A percentile compares a stretch with the other conserved stretches of the same genome.
These are phyloP conservation scores for Eucalyptus curtisii DNA, from an alignment of 345 rosid genomes.

Conservation along the genomic window DNA sequence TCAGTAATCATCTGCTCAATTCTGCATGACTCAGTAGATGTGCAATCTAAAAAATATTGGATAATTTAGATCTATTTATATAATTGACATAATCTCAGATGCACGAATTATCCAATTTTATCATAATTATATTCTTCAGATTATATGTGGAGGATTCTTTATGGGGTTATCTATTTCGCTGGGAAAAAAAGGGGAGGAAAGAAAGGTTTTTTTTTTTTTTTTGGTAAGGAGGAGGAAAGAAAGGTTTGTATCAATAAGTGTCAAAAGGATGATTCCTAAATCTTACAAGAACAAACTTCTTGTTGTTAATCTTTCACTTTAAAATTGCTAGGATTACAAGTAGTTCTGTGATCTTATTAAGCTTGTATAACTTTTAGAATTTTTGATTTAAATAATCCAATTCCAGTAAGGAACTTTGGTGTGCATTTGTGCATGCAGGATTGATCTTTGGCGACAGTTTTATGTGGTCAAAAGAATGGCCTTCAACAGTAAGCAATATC, in stretches of 20 bases:
- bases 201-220: no score
- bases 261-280: not conserved
- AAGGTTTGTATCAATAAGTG: not conserved
- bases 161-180: not conserved
- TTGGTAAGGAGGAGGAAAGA: not conserved
- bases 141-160: not conserved
- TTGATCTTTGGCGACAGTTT: not conserved
- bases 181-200: not conserved
- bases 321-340: not conserved
- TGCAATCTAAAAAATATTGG: not conserved
- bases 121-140: not conserved
- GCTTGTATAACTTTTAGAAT: not conserved
- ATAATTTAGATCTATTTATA: not conserved
- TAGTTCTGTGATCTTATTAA: not conserved
- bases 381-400: not conserved
- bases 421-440: not conserved
- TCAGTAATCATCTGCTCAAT: not conserved
- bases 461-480: not conserved
- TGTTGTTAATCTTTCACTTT: not conserved
- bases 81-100: not conserved
- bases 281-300: not conserved
- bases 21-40: not conserved
- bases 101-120: not conserved
- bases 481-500: not conserved
- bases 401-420: not conserved